phyloP scores from a whole-genome alignment of 306 rosid species.

The Vicia faba region DNA sequence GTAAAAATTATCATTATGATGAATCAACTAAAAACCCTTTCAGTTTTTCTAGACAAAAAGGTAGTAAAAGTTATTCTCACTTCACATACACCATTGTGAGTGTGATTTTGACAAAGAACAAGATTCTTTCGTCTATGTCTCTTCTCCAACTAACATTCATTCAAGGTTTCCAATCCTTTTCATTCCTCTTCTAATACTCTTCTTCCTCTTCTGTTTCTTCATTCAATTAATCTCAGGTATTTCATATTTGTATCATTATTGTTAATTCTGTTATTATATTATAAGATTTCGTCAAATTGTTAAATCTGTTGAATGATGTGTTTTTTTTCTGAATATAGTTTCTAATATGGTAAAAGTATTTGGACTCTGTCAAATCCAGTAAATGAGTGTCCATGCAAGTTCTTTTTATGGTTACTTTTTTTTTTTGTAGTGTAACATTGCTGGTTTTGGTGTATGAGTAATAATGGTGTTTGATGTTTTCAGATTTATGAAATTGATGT shows the following conservation, averaged over 20 bases:
- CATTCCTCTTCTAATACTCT: constrained; percentile 31
- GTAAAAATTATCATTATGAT: constrained; percentile 30
- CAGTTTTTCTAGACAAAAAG: constrained; percentile 37
- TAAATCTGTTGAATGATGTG: constrained; percentile 9
- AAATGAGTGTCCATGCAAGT: too few relatives aligned
- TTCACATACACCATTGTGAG: constrained; percentile 34
- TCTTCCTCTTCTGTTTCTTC: constrained; percentile 34
- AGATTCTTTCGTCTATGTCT: constrained; percentile 43
- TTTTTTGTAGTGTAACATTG: constrained; percentile 11
- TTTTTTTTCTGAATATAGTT: constrained; percentile 24
- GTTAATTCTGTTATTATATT: constrained; percentile 32
- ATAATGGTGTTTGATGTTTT: constrained; percentile 21
- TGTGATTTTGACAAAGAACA: neutral
- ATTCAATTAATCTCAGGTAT: neutral
- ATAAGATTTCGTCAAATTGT: constrained; percentile 34
- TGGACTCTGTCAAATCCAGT: constrained; percentile 5
- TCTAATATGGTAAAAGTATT: constrained; percentile 1
- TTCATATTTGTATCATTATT: constrained; percentile 4
- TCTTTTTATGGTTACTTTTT: constrained; percentile 17
- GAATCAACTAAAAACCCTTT: constrained; percentile 8
- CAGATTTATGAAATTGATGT: constrained; percentile 38
- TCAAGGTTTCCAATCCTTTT: constrained; percentile 30
- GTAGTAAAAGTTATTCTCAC: constrained; percentile 28
- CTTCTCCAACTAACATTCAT: constrained; percentile 13
- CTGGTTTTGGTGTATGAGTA: constrained; percentile 4